phyloP scores from a whole-genome alignment of 1,284 basidiomycete genomes.

The Gomphus bonarii region DNA sequence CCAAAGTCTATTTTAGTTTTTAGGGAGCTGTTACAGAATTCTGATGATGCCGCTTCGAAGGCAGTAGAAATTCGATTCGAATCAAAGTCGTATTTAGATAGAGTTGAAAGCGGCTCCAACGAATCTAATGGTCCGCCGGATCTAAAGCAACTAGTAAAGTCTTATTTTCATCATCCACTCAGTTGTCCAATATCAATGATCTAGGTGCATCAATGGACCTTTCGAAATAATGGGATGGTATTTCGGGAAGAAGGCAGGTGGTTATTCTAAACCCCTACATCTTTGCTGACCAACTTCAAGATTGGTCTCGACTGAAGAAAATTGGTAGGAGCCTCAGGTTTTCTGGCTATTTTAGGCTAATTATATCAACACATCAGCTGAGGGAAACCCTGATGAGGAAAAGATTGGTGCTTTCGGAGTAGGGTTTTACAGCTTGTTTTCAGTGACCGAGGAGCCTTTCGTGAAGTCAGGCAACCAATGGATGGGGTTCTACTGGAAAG shows the following conservation, averaged over 20 bases:
- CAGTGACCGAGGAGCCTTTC: slow-evolving; percentile 87
- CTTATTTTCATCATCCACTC: neutral
- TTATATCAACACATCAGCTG: slow-evolving; percentile 36
- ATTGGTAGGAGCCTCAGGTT: slow-evolving; percentile 42
- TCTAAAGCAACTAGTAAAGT: slow-evolving; percentile 41
- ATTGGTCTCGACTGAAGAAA: slow-evolving; percentile 85
- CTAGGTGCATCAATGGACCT: slow-evolving; percentile 65
- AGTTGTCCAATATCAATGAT: neutral
- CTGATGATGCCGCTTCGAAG: slow-evolving; percentile 84
- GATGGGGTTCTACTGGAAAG: slow-evolving; percentile 98
- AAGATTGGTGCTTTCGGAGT: slow-evolving; percentile 85
- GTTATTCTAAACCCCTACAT: neutral
- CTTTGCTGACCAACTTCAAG: slow-evolving; percentile 20
- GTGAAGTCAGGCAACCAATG: slow-evolving; percentile 84
- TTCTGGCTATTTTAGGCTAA: slow-evolving; percentile 10
- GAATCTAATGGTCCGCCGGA: slow-evolving; percentile 23
- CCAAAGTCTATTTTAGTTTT: slow-evolving; percentile 44
- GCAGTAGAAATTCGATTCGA: slow-evolving; percentile 78
- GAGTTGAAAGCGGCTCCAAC: slow-evolving; percentile 19
- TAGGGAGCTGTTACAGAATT: slow-evolving; percentile 88
- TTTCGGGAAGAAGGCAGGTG: slow-evolving; percentile 52
- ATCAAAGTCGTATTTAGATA: slow-evolving; percentile 44
- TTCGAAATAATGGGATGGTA: slow-evolving; percentile 79
- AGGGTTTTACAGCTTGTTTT: slow-evolving; percentile 75
- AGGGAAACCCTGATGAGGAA: slow-evolving; percentile 76